Evolutionary conservation across 495 filamentous ascomycete species (phyloP), one percentile per base, ranked within the genome.

Genomic region (Saxophila tyrrhenica): DNA sequence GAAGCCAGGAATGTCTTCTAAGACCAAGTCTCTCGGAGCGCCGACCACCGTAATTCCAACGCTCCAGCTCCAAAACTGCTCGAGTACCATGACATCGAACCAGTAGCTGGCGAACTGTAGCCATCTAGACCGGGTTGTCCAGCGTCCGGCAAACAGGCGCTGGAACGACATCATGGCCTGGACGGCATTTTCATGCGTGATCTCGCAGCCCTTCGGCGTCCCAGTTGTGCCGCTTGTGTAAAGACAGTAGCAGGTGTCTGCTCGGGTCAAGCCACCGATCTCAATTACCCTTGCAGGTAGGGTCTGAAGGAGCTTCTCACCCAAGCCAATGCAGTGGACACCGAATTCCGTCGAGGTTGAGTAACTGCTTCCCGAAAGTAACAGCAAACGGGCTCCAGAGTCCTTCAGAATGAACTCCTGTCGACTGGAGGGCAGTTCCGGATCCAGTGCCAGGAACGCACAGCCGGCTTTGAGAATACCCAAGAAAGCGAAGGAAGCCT

Each of bases 51-150:
- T 82, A 42, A 92, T 86, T 7, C 87, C 87, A 11, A 88, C 82
- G 45, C 79, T 86, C 88, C 88, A 94, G 47, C 78, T 87, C 86
- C 86, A 92, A 65, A 85, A 94, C 59, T 91, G 87, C 65, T 94
- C 88, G 16, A 92, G 71, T 5, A 92, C 85, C 24, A 84, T 87
- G 20, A 92, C 87, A 60, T 94, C 87, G 55, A 94, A 94, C 64
- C 91, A 87, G 51, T 89, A 85, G 0, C 86, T 87, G 7, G 88
- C 88, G 62, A 94, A 94, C 65, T 94, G 87, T 15, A 94, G 71
- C 80, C 85, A 92, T 45, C 81, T 75, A 0, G 87, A 91, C 15
- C 78, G 63, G 2, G 66, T 56, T 55, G 81, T 73, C 87, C 87
- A 89, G 55, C 80, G 81, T 1, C 72, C 78, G 8, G 63, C 51